Percentiles rank a stretch among this genome's conserved stretches.
Conservation (phyloP, 805 yeast species). For the Phaffomyces opuntiae region DNA sequence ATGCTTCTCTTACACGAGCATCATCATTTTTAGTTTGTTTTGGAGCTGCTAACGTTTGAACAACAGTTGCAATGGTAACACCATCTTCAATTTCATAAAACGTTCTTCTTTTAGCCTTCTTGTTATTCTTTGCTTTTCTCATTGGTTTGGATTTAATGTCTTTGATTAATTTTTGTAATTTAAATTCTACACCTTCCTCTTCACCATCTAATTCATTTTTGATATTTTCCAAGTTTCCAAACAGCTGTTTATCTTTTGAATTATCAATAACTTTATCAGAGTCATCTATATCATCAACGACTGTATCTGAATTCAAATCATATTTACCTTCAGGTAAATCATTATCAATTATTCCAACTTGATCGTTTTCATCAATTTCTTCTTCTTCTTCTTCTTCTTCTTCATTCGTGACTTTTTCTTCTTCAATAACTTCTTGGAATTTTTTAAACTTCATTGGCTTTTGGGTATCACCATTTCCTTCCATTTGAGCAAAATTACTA, state of each 20-base stretch:
- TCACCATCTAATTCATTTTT: conserved; percentile 21
- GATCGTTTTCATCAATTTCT: not conserved
- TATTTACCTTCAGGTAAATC: conserved; percentile 17
- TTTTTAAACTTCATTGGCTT: conserved; percentile 20
- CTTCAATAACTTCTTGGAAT: conserved; percentile 7
- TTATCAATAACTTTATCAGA: conserved; percentile 3
- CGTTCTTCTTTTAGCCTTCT: conserved; percentile 17
- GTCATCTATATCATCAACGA: conserved; percentile 12
- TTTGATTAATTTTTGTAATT: conserved; percentile 17
- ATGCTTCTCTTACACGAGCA: conserved; percentile 25
- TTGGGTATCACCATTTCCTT: conserved; percentile 1
- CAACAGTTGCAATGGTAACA: conserved; percentile 19
- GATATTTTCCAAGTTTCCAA: conserved; percentile 18
- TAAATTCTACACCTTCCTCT: conserved; percentile 24
- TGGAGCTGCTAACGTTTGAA: conserved; percentile 21
- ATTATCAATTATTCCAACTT: not conserved
- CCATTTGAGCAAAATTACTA: conserved; percentile 15
- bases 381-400: conserved; percentile 7
- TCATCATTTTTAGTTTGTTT: conserved; percentile 28
- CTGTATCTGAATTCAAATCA: conserved; percentile 18
- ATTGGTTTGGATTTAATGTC: conserved; percentile 16
- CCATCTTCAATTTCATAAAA: conserved; percentile 24
- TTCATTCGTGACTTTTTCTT: conserved; percentile 3
- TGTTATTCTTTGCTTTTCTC: conserved; percentile 9
- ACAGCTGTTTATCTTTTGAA: conserved; percentile 18